Base-by-base conservation (phyloP, 495 filamentous ascomycete species). In the Penicillium nucicola region DNA sequence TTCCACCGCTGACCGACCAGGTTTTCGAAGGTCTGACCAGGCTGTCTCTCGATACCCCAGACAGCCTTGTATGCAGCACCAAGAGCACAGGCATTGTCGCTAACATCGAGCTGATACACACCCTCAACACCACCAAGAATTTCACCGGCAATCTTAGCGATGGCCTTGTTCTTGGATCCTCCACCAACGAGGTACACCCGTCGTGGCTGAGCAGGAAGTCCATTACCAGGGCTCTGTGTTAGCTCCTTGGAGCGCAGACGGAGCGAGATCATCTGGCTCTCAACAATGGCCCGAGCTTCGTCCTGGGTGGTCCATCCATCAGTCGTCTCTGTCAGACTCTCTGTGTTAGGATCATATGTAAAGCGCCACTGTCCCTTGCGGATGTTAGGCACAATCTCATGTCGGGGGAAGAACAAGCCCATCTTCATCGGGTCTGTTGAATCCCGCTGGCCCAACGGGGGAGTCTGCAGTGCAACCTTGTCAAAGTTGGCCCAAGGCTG, bases 61-160 rank as follows among this genome's bases (percentile, higher is more conserved):
- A 92, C 85, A 41, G 93, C 92, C 71, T 96, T 96, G 66, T 98
- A 96, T n/a, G 92, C 93, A 14, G 90, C 90, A 10, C 92, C 93
- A 8, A 98, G 68, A 15, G 92, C 93, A 68, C 93, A 98, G 23
- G 93, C 92, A 70, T 96, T 96, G 5, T 91, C 89, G n/a, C 92
- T 91, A 18, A 97, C 86, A 66, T 97, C 92, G 3, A 98, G 80
- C 69, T 84, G 84, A 62, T 88, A 98, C 14, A 97, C 87, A 8
- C 93, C 93, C 45, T 97, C 93, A 4, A 75, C 76, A 5, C 90
- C 88, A 18, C 93, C 93, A 3, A 98, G 80, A 7, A 97, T 88
- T 61, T 96, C 84, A 11, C 89, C 93, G 5, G 88, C 80, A 19
- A 90, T 75, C 36, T 83, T 70, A 8, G 88, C 85, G 60, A 98